A percentile compares a stretch with the other conserved stretches of the same genome.
Conservation (phyloP, 1,139 yeast species). For the Magnusiomyces tetraspermus region DNA sequence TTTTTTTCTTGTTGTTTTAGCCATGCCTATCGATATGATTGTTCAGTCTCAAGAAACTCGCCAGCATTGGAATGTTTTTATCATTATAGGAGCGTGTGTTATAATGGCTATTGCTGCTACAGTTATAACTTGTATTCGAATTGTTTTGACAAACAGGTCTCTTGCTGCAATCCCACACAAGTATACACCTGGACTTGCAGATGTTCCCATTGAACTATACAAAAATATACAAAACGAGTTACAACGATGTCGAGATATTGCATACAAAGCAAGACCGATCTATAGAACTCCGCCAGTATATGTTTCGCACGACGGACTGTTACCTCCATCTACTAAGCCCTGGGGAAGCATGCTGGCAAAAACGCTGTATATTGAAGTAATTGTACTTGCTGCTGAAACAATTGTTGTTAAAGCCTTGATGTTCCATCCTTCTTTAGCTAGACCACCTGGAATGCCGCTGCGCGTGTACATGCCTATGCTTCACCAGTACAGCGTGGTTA, state of each 20-base stretch:
- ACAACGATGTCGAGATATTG: constrained; percentile 41
- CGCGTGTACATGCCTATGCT: constrained; percentile 43
- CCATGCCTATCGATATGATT: constrained; percentile 67
- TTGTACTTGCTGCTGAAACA: constrained; percentile 30
- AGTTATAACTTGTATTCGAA: constrained; percentile 42
- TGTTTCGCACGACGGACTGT: constrained; percentile 58
- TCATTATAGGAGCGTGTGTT: constrained; percentile 65
- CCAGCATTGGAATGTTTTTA: constrained; percentile 57
- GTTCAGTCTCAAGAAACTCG: constrained; percentile 53
- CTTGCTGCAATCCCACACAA: constrained; percentile 64
- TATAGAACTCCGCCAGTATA: constrained; percentile 20
- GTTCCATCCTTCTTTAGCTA: constrained; percentile 37
- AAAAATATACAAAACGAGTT: constrained; percentile 38
- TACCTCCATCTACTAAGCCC: constrained; percentile 30
- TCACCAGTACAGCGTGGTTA: constrained; percentile 21
- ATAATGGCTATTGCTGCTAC: constrained; percentile 45
- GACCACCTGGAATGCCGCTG: constrained; percentile 37
- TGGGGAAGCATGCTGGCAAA: constrained; percentile 45
- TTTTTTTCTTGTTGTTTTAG: constrained; percentile 44
- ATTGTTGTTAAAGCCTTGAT: constrained; percentile 39
- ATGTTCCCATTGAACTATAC: constrained; percentile 44
- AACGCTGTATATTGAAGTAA: constrained; percentile 55
- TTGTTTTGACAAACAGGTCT: constrained; percentile 49
- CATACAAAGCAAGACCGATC: constrained; percentile 43
- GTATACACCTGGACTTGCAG: constrained; percentile 57